Percentiles rank a stretch among this genome's conserved stretches.
Evolutionary conservation across 345 rosid genomes (phyloP).

Genomic region (Streptanthus diversifolius): DNA sequence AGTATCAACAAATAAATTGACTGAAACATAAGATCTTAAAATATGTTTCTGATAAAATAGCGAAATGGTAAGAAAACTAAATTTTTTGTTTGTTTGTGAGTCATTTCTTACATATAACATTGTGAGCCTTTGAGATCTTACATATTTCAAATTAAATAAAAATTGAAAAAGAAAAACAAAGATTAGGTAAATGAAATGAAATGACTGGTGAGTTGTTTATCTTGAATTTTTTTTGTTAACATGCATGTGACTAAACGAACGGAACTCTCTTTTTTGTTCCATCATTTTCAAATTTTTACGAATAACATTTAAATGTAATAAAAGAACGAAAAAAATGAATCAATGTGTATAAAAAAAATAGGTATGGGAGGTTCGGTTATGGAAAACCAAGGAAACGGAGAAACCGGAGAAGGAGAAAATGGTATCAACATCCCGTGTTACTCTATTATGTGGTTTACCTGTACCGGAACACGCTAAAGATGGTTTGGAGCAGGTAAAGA

Average conservation of each 20-base stretch:
- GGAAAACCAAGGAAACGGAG: constrained; percentile 50
- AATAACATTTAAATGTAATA: too few relatives aligned
- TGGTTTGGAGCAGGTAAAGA: constrained; percentile 48
- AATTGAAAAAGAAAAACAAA: neutral
- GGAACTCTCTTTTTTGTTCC: too few relatives aligned
- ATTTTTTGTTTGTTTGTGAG: neutral
- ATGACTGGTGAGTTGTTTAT: neutral
- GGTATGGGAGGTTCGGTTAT: constrained; percentile 87
- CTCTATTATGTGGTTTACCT: constrained; percentile 62
- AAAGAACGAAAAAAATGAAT: neutral
- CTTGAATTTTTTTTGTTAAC: constrained; percentile 3
- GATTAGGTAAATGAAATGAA: neutral
- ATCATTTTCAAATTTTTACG: too few relatives aligned
- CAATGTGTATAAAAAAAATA: constrained; percentile 8
- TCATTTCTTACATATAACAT: neutral
- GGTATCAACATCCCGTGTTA: constrained; percentile 69
- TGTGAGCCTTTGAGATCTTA: neutral
- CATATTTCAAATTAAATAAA: neutral
- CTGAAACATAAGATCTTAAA: too few relatives aligned
- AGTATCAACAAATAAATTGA: neutral
- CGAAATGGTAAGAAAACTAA: neutral
- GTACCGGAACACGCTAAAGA: constrained; percentile 60
- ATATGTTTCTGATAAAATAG: neutral
- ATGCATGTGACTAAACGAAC: constrained; percentile 7
- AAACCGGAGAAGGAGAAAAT: constrained; percentile 35